Conservation (phyloP, 1,284 basidiomycete genomes). For the Hortiboletus rubellus region DNA sequence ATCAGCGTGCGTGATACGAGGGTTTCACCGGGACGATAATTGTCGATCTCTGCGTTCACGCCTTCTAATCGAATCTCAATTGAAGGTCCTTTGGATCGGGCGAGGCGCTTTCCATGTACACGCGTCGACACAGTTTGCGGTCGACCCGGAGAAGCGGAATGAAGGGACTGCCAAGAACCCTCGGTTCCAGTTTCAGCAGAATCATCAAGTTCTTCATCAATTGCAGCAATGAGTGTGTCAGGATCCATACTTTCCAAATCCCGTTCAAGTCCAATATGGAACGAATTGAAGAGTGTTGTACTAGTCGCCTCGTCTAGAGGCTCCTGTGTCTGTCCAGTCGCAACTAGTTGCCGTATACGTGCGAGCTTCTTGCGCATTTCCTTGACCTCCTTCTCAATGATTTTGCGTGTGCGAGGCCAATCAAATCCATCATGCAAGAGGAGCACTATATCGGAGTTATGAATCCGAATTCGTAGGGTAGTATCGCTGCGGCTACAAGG, state of each 20-base stretch:
- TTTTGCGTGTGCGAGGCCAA: constrained; percentile 83
- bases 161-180: constrained; percentile 85
- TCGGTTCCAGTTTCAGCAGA: constrained; percentile 75
- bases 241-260: constrained; percentile 75
- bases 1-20: constrained; percentile 67
- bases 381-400: constrained; percentile 87
- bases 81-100: constrained; percentile 75
- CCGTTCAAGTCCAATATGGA: constrained; percentile 83
- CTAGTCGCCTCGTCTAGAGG: constrained; percentile 77
- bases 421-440: constrained; percentile 93
- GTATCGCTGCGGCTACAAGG: constrained; percentile 47
- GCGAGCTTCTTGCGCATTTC: constrained; percentile 85
- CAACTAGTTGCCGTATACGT: constrained; percentile 93
- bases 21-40: constrained; percentile 57
- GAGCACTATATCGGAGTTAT: constrained; percentile 63
- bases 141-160: constrained; percentile 43
- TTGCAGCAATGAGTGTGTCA: constrained; percentile 79
- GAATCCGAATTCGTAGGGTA: constrained; percentile 53
- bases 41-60: constrained; percentile 65
- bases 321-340: constrained; percentile 87
- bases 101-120: constrained; percentile 61
- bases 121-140: constrained; percentile 42
- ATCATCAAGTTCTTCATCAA: constrained; percentile 86
- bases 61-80: constrained; percentile 84
- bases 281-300: constrained; percentile 87